Evolutionary conservation across 495 filamentous ascomycete species (phyloP).

Genomic region (Friedmanniomyces simplex): DNA sequence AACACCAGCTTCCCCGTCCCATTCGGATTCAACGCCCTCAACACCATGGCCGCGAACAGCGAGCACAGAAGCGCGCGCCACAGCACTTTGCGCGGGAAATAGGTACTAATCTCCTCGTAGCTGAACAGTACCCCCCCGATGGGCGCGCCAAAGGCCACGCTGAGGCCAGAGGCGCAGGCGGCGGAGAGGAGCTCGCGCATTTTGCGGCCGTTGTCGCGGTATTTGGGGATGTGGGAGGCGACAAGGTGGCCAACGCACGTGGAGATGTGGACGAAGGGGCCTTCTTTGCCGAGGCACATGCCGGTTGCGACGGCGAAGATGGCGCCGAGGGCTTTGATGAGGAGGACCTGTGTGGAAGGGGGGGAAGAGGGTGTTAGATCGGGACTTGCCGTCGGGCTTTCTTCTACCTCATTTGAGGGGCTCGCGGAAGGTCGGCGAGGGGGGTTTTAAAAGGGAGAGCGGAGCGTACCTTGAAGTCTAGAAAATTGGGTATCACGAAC

Average conservation of each 20-base stretch:
- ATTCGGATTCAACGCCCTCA: conserved; percentile 48
- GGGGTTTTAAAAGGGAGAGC: too few relatives aligned
- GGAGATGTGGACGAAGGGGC: conserved; percentile 50
- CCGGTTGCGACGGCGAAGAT: conserved; percentile 47
- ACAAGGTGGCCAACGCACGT: conserved; percentile 48
- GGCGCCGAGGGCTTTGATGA: conserved; percentile 47
- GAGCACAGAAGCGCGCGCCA: conserved; percentile 51
- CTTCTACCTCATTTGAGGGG: too few relatives aligned
- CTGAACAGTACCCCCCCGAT: conserved; percentile 49
- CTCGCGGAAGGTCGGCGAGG: too few relatives aligned
- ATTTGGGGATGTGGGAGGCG: conserved; percentile 41
- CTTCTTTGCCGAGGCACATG: conserved; percentile 52
- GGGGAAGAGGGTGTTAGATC: too few relatives aligned
- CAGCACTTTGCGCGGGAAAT: conserved; percentile 46
- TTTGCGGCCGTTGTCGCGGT: conserved; percentile 42
- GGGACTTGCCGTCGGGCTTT: too few relatives aligned
- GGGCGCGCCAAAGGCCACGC: conserved; percentile 51
- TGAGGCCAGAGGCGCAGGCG: conserved; percentile 44
- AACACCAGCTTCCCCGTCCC: conserved; percentile 48
- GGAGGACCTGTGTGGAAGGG: conserved; percentile 36
- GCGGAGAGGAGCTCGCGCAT: conserved; percentile 46
- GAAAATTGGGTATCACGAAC: conserved; percentile 48
- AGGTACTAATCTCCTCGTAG: conserved; percentile 45
- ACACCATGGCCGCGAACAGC: conserved; percentile 40
- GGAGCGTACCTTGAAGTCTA: conserved; percentile 34